Percentiles rank a stretch among this genome's conserved stretches.
Evolutionary conservation across 495 filamentous ascomycete genomes (phyloP).

Genomic region (Trichoderma erinaceum): DNA sequence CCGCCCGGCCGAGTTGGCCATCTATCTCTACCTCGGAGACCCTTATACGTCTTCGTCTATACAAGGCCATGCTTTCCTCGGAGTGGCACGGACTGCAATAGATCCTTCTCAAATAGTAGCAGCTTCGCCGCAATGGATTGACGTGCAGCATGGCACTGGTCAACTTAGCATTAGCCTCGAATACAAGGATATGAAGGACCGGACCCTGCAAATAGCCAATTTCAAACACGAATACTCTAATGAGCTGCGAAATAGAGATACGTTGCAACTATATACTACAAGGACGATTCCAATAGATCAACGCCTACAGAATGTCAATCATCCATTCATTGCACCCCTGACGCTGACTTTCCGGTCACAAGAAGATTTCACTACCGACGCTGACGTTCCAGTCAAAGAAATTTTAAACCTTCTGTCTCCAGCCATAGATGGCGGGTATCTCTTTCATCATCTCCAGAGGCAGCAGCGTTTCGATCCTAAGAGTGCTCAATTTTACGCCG

Average conservation of each 20-base stretch:
- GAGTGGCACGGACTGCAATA: not conserved
- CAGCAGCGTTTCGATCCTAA: slow-evolving; percentile 85
- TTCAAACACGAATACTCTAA: not conserved
- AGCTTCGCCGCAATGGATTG: not conserved
- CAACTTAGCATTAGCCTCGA: not conserved
- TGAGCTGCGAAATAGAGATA: not conserved
- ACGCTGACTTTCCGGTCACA: slow-evolving; percentile 87
- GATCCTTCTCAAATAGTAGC: not conserved
- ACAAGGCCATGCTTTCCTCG: not conserved
- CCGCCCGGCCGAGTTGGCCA: not conserved
- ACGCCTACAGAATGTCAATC: slow-evolving; percentile 59
- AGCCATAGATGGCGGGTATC: slow-evolving; percentile 77
- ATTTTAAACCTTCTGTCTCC: slow-evolving; percentile 78
- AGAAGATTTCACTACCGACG: slow-evolving; percentile 77
- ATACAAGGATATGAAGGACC: not conserved
- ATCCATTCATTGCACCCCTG: slow-evolving; percentile 81
- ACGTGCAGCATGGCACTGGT: not conserved
- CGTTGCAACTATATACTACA: not conserved
- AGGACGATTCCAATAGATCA: not conserved
- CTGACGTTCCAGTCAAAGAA: slow-evolving; percentile 82
- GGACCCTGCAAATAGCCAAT: not conserved
- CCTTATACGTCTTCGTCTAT: not conserved
- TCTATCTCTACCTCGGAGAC: not conserved
- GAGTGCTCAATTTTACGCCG: slow-evolving; percentile 76
- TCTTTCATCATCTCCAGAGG: slow-evolving; percentile 79